Percentiles rank a stretch among this genome's conserved stretches.
phyloP scores from a whole-genome alignment of 2,329 filamentous ascomycete genomes.

The Pseudogymnoascus sp. region DNA sequence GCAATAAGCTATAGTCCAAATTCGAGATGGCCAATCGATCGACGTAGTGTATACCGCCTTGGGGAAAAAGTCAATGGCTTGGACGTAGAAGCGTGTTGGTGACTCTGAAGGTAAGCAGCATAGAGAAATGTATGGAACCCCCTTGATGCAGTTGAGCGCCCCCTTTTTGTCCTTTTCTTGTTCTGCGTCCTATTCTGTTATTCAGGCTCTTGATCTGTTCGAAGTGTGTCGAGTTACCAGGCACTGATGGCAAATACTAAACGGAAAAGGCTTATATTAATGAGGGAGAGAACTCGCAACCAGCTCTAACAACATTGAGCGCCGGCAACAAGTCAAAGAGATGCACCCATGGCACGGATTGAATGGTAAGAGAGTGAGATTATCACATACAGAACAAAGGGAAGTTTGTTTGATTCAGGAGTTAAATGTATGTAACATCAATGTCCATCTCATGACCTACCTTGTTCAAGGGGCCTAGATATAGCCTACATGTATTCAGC shows the following conservation, averaged over 20 bases:
- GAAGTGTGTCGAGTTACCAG: not conserved
- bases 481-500: not conserved
- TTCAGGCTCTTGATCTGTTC: not conserved
- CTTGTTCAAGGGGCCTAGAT: not conserved
- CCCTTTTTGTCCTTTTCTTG: not conserved
- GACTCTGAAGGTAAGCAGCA: not conserved
- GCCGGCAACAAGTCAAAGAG: not conserved
- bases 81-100: not conserved
- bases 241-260: not conserved
- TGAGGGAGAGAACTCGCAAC: not conserved
- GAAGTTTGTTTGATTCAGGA: not conserved
- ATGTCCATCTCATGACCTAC: not conserved
- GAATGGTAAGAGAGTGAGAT: not conserved
- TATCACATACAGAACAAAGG: not conserved
- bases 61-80: not conserved
- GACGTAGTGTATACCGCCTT: not conserved
- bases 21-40: not conserved
- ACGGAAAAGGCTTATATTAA: not conserved
- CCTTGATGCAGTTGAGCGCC: not conserved
- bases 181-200: not conserved
- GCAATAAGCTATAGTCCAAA: not conserved
- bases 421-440: not conserved
- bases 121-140: not conserved
- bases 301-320: not conserved
- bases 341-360: not conserved